Conservation (phyloP, 148 eudicot genomes). For the Rhododendron mucronatum region DNA sequence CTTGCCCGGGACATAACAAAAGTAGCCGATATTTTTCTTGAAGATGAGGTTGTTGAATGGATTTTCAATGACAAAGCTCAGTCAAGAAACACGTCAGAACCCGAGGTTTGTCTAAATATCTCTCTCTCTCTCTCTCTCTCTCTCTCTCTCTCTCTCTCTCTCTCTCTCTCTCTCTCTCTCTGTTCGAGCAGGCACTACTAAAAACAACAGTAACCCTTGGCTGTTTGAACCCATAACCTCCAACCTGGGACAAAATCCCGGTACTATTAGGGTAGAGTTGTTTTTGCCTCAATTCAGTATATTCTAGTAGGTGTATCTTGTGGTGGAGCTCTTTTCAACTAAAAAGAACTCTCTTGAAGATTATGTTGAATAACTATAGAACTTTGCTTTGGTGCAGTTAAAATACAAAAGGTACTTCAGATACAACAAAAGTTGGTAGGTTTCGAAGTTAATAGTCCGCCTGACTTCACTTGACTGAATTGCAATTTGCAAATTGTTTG, state of each 20-base stretch:
- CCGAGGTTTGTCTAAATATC: slow-evolving; percentile 33
- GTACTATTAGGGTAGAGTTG: too few species aligned
- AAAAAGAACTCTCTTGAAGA: not conserved
- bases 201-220: not conserved
- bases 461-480: not conserved
- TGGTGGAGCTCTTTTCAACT: not conserved
- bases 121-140: not conserved
- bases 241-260: not conserved
- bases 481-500: not conserved
- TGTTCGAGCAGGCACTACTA: too few species aligned
- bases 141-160: not conserved
- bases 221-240: not conserved
- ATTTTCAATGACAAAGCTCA: slow-evolving; percentile 25
- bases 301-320: not conserved
- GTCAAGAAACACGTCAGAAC: slow-evolving; percentile 20
- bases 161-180: not conserved
- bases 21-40: slow-evolving; percentile 67
- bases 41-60: slow-evolving; percentile 42
- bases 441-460: not conserved
- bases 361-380: not conserved
- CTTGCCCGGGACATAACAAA: slow-evolving; percentile 67
- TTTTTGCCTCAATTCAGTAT: not conserved
- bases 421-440: not conserved
- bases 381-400: not conserved
- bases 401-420: not conserved